These are phyloP conservation scores for Candida sanyiensis DNA, from an alignment of 805 yeast genomes.

Conservation along the genomic window DNA sequence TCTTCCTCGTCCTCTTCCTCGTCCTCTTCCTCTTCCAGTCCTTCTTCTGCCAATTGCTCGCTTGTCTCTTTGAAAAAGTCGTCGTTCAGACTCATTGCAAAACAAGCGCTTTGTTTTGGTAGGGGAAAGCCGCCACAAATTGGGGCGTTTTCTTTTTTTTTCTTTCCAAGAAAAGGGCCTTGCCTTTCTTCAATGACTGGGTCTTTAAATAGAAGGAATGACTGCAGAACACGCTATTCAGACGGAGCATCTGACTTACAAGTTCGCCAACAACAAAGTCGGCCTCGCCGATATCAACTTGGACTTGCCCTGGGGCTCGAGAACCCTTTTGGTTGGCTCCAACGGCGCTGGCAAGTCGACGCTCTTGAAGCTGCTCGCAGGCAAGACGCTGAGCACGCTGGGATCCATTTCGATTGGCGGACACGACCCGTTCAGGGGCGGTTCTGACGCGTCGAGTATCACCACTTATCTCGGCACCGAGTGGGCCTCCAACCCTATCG, in stretches of 20 bases:
- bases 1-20: slow-evolving; percentile 24
- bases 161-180: background rate
- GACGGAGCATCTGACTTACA: slow-evolving; percentile 61
- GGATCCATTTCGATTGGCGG: slow-evolving; percentile 77
- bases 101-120: background rate
- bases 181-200: too few species aligned
- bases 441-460: slow-evolving; percentile 40
- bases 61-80: slow-evolving; percentile 24
- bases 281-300: slow-evolving; percentile 65
- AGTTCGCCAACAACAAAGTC: slow-evolving; percentile 53
- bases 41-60: slow-evolving; percentile 23
- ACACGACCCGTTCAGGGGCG: slow-evolving; percentile 74
- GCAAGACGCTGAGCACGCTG: slow-evolving; percentile 75
- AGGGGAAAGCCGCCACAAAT: too few species aligned
- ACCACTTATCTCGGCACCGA: slow-evolving; percentile 91
- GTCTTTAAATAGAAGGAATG: slow-evolving; percentile 5
- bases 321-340: slow-evolving; percentile 83
- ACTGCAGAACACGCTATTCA: slow-evolving; percentile 44
- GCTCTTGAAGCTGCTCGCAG: slow-evolving; percentile 75
- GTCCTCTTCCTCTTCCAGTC: slow-evolving; percentile 22
- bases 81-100: slow-evolving; percentile 14
- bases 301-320: slow-evolving; percentile 59
- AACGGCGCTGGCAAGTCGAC: slow-evolving; percentile 98
- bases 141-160: background rate
- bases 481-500: slow-evolving; percentile 91